phyloP scores from a whole-genome alignment of 306 rosid genomes.

The Sphenostylis stenocarpa region DNA sequence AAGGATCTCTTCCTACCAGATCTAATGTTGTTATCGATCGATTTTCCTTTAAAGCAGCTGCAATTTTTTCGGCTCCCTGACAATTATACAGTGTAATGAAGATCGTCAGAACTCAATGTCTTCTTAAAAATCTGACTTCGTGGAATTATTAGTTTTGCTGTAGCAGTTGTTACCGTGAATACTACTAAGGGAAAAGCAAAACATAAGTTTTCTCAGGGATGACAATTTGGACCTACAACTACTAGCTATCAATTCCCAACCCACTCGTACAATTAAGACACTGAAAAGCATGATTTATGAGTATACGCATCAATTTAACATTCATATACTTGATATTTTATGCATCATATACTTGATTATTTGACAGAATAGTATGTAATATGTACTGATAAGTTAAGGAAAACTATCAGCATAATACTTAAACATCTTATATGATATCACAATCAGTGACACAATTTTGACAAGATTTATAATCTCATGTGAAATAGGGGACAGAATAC shows the following conservation, averaged over 20 bases:
- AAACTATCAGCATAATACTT: background rate
- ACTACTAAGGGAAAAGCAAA: background rate
- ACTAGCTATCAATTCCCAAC: background rate
- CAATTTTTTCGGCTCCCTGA: constrained; percentile 89
- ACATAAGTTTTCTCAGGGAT: background rate
- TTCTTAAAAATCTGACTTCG: constrained; percentile 7
- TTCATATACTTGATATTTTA: constrained; percentile 9
- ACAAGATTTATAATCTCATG: constrained; percentile 19
- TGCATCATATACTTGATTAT: background rate
- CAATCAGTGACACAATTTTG: background rate
- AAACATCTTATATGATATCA: constrained; percentile 5
- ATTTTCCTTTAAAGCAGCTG: constrained; percentile 89
- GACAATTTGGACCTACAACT: background rate
- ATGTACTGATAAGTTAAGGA: background rate
- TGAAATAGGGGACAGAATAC: constrained; percentile 46
- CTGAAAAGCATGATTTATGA: background rate
- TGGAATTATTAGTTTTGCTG: background rate
- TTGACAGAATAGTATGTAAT: constrained; percentile 21
- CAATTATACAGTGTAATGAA: constrained; percentile 9
- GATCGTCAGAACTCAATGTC: constrained; percentile 13
- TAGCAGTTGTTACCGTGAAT: background rate
- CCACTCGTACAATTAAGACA: background rate
- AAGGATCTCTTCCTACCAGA: constrained; percentile 54
- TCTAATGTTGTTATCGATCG: constrained; percentile 75
- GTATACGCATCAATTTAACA: constrained; percentile 15